phyloP scores from a whole-genome alignment of 2,329 filamentous ascomycete genomes.

The Trichoderma koningiopsis region DNA sequence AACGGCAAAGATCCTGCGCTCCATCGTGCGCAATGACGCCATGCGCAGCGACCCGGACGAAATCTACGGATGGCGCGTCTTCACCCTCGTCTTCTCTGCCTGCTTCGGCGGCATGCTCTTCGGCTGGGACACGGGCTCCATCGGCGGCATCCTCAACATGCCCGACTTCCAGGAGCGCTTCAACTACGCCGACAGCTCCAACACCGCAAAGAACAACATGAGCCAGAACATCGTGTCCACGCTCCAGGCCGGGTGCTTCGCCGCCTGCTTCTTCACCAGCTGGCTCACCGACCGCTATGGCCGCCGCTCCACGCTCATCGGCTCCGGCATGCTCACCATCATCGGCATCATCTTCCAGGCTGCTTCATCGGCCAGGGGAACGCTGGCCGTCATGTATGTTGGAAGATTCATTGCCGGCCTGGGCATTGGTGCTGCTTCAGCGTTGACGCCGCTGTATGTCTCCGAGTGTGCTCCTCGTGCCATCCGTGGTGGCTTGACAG shows the following conservation, averaged over 20 bases:
- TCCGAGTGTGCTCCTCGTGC: conserved; percentile 54
- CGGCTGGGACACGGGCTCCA: conserved; percentile 62
- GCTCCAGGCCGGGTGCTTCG: conserved; percentile 69
- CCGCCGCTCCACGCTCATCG: conserved; percentile 57
- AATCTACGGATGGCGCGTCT: conserved; percentile 71
- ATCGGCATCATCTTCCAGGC: conserved; percentile 67
- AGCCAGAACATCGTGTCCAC: conserved; percentile 71
- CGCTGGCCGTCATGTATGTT: conserved; percentile 64
- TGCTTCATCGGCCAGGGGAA: conserved; percentile 54
- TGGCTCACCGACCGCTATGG: conserved; percentile 59
- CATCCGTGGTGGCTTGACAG: conserved; percentile 53
- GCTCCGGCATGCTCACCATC: conserved; percentile 58
- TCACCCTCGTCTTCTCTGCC: conserved; percentile 62
- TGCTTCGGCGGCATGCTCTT: conserved; percentile 67
- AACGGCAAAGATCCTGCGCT: conserved; percentile 49
- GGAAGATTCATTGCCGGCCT: conserved; percentile 59
- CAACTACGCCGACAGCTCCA: conserved; percentile 37
- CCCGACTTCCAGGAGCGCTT: conserved; percentile 54
- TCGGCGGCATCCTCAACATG: conserved; percentile 67
- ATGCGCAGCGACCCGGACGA: conserved; percentile 68
- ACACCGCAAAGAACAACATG: conserved; percentile 51
- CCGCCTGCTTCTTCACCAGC: conserved; percentile 60
- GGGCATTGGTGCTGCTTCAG: conserved; percentile 54
- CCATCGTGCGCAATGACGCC: conserved; percentile 68
- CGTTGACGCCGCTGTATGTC: conserved; percentile 48